Base-by-base conservation (phyloP, 2,329 filamentous ascomycete species). In the Colletotrichum somersetense region DNA sequence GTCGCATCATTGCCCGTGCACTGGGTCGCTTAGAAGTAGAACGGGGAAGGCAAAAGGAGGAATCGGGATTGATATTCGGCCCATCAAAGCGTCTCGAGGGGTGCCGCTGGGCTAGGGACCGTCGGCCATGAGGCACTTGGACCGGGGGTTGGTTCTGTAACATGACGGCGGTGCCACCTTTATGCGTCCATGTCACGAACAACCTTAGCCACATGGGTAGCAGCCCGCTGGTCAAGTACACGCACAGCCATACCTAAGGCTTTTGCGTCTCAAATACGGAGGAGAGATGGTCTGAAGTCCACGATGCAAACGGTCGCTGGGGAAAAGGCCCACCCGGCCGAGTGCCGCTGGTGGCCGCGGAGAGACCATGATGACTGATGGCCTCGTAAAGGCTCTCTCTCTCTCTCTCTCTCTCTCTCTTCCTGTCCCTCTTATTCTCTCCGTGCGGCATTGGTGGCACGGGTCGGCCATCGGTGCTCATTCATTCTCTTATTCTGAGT, bases 71-170 rank as follows among this genome's bases (percentile, higher is more conserved):
- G n/a, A n/a, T n/a, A n/a, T n/a, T n/a, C n/a, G n/a, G n/a, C n/a
- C n/a, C n/a, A n/a, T n/a, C n/a, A n/a, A n/a, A n/a, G n/a, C n/a
- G n/a, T n/a, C n/a, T n/a, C n/a, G n/a, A n/a, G n/a, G n/a, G n/a
- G 50, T 26, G 26, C 26, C 26, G 26, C 26, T 26, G 26, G 26
- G 26, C 26, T 26, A 8, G 38, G 12, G 16, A 23, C 20, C 50
- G 46, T 61, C 50, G n/a, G 18, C 40, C 42, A 65, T 57, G 50
- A 62, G 38, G 68, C 50, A 63, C 64, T 58, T 58, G 52, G 65
- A 61, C 69, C 53, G 53, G 61, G 69, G 53, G 65, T 23, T 35
- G 3, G 46, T 48, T 72, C 50, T 72, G 69, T 72, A 59, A 64
- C 69, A 72, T 44, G 33, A 23, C 44, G 46, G 62, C 42, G 59